Conservation (phyloP, 140 eudicot species). For the Bidens hawaiensis region DNA sequence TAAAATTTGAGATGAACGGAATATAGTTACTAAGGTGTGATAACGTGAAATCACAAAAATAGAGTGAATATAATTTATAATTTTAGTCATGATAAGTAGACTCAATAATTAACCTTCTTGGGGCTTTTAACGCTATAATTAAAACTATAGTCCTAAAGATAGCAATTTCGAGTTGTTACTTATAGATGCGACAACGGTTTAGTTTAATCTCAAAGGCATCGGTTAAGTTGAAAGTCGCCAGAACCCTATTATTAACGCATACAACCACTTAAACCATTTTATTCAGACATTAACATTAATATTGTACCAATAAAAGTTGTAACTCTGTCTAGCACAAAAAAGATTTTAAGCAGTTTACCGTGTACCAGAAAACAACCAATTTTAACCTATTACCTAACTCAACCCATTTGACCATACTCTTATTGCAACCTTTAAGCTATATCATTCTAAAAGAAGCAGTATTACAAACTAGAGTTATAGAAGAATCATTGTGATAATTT, state of each 20-base stretch:
- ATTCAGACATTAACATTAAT: not conserved
- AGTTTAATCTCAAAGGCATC: not conserved
- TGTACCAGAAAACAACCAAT: not conserved
- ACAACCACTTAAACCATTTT: not conserved
- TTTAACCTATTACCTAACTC: slow-evolving; percentile 1
- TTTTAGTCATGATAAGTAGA: not conserved
- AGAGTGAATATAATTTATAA: not conserved
- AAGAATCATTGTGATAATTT: not conserved
- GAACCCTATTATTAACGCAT: not conserved
- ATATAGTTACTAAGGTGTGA: not conserved
- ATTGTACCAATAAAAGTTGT: not conserved
- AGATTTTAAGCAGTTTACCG: no score
- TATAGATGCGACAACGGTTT: not conserved
- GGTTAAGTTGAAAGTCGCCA: not conserved
- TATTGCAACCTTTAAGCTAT: not conserved
- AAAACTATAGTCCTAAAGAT: not conserved
- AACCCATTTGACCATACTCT: not conserved
- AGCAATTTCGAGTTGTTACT: not conserved
- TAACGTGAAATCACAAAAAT: slow-evolving; percentile 2
- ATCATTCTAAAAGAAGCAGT: no score
- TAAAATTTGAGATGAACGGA: slow-evolving; percentile 25
- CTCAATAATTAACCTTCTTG: no score
- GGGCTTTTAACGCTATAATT: not conserved
- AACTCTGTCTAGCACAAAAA: not conserved
- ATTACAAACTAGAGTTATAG: not conserved